Evolutionary conservation across 176 grass and related monocot genomes (phyloP), one percentile per base, ranked within the genome.

Genomic region (Echinochloa phyllopogon): DNA sequence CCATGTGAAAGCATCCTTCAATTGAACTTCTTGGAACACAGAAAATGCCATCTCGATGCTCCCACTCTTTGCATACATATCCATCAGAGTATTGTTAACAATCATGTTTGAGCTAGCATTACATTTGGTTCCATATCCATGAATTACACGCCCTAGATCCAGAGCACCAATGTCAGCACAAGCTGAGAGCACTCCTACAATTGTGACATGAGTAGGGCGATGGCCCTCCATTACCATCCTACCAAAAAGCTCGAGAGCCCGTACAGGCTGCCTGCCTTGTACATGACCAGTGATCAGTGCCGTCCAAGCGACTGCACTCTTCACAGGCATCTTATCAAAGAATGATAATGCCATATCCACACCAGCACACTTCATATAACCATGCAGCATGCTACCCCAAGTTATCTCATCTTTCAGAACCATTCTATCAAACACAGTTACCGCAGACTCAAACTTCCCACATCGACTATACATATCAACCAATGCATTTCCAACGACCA

Each of bases 1-100:
- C 86, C 89, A 94, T 12, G 92, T 89, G 74, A 89, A 94, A 40
- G 87, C 50, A 45, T 94, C 89, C 92, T 94, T 94, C 10, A 47
- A 14, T 0, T n/a, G 66, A 13, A 79, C 78, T 72, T 85, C 86
- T 75, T 89, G n/a, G 2, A 94, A 94, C 3, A 91, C 56, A 0
- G 65, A 73, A 82, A 87, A 78, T 8, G 92, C 80, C 76, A 85
- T 89, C 65, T 78, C 71, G 18, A 87, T 74, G 3, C 74, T 57
- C 20, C 89, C 92, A 85, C 92, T 94, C 80, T 94, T 89, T 78
- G 89, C 79, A 75, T 94, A 94, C 92, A 94, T 94, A 86, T 91
- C 89, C 47, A 94, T 87, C 44, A 94, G 76, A 55, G 92, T 84
- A 75, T 94, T 94, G 63, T 64, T 84, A 69, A 89, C 72, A 79